phyloP scores from a whole-genome alignment of 345 rosid species.

The Euclidium syriacum region DNA sequence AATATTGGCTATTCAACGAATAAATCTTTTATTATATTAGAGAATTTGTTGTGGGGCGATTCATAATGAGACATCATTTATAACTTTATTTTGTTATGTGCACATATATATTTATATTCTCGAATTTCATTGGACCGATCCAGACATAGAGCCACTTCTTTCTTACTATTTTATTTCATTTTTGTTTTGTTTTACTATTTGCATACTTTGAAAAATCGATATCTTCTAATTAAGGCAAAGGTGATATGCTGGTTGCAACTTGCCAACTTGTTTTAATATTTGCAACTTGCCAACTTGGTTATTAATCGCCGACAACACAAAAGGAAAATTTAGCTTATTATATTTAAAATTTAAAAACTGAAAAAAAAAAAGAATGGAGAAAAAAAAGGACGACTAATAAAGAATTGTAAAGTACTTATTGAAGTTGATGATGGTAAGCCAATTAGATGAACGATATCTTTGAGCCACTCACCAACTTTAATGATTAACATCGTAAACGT shows the following conservation, averaged over 20 bases:
- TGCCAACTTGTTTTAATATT: conserved; percentile 3
- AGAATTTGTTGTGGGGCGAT: conserved; percentile 3
- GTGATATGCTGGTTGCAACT: conserved; percentile 9
- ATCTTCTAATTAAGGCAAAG: conserved; percentile 25
- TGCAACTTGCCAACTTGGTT: conserved; percentile 33
- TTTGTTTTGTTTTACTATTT: neutral
- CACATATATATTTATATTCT: neutral
- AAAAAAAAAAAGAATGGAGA: neutral
- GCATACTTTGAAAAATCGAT: neutral
- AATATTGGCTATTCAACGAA: too few relatives aligned
- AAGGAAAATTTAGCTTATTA: neutral
- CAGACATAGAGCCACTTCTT: neutral
- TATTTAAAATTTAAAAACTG: neutral
- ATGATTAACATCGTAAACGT: conserved; percentile 21
- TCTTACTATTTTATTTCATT: neutral
- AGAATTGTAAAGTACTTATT: neutral
- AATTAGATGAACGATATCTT: neutral
- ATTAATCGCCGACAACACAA: conserved; percentile 21
- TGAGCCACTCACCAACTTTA: conserved; percentile 10
- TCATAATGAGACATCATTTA: neutral
- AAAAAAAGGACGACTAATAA: neutral
- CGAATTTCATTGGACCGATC: neutral
- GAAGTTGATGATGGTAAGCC: conserved; percentile 8
- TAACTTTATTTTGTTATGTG: neutral
- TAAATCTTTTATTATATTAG: too few relatives aligned